A percentile compares a stretch with the other conserved stretches of the same genome.
These are phyloP conservation scores for Cryptococcus sp. DNA, from an alignment of 1,284 basidiomycete genomes.

Conservation along the genomic window DNA sequence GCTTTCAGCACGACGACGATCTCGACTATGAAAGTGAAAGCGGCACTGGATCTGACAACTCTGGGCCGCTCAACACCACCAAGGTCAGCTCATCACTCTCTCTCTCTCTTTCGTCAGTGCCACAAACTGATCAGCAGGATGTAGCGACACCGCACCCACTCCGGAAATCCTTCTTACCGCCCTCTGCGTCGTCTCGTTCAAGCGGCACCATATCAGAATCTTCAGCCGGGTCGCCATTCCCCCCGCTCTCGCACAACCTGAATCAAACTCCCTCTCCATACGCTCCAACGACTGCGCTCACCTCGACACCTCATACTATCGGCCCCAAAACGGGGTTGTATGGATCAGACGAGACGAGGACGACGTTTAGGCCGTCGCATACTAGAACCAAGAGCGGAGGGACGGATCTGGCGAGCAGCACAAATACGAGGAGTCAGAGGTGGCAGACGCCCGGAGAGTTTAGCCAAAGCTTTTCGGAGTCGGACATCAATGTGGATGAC, in stretches of 20 bases:
- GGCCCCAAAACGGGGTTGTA: conserved; percentile 12
- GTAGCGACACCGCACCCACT: conserved; percentile 29
- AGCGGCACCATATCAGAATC: conserved; percentile 11
- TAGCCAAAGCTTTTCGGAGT: conserved; percentile 31
- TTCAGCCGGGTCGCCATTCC: conserved; percentile 26
- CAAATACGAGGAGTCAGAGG: conserved; percentile 13
- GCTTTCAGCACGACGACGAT: conserved; percentile 31
- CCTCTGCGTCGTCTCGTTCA: conserved; percentile 6
- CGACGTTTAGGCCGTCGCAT: conserved; percentile 5
- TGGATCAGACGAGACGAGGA: conserved; percentile 9
- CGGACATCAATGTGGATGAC: conserved; percentile 15
- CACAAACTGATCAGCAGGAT: conserved; percentile 7
- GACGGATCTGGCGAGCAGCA: conserved; percentile 17
- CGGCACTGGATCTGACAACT: background rate
- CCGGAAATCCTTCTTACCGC: conserved; percentile 10
- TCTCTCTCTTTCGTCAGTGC: background rate
- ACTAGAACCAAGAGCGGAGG: conserved; percentile 15
- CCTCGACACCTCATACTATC: conserved; percentile 26
- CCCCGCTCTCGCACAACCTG: conserved; percentile 8
- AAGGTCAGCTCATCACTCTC: background rate
- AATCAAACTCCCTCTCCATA: conserved; percentile 18
- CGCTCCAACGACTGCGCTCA: conserved; percentile 15
- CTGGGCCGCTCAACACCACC: background rate
- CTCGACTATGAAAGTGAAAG: conserved; percentile 29
- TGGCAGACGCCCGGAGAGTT: conserved; percentile 35